These are phyloP conservation scores for Dictyostelium firmibasis DNA, from an alignment of 78 protist genomes.

Conservation along the genomic window DNA sequence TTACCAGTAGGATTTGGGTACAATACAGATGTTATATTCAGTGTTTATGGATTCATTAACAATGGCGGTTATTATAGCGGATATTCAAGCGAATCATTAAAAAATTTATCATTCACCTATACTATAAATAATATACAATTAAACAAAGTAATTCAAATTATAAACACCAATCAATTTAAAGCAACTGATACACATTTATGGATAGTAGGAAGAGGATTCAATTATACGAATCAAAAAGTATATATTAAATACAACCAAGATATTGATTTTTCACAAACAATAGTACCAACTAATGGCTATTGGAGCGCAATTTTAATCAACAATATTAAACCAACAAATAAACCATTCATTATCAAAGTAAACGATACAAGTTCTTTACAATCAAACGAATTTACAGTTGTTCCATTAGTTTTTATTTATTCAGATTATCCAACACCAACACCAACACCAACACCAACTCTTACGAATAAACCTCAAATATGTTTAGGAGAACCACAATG, in stretches of 20 bases:
- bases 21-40: neutral
- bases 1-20: neutral
- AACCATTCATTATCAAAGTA: neutral
- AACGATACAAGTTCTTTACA: neutral
- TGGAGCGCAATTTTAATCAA: neutral
- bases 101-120: too few relatives aligned
- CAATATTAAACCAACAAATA: neutral
- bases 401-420: neutral
- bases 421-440: neutral
- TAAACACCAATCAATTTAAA: neutral
- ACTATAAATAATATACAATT: neutral
- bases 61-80: neutral
- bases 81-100: neutral
- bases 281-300: neutral
- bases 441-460: neutral
- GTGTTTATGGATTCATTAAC: neutral
- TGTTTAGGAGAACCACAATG: neutral
- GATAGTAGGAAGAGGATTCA: neutral
- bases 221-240: neutral
- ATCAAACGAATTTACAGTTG: neutral
- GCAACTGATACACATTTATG: neutral
- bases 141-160: neutral
- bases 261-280: neutral
- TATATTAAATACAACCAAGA: neutral
- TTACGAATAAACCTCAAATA: neutral